Conservation (phyloP, 495 filamentous ascomycete species). For the Penicillium salamii region DNA sequence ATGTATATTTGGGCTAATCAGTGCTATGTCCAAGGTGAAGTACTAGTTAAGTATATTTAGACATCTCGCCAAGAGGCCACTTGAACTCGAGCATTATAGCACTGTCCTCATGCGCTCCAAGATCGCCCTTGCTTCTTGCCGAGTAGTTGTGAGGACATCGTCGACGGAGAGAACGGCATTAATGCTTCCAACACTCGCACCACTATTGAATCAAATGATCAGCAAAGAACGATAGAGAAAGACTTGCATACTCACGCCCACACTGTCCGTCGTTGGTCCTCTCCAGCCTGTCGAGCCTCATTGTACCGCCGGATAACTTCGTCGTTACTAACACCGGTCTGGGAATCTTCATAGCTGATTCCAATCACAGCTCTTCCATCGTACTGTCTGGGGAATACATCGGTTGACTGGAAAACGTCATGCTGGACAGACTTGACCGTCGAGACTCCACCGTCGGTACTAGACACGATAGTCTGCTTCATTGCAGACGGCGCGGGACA, state of each 20-base stretch:
- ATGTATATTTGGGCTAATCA: no score
- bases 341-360: conserved; percentile 15
- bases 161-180: conserved; percentile 13
- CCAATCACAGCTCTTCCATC: conserved; percentile 26
- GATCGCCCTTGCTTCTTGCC: conserved; percentile 9
- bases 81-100: background rate
- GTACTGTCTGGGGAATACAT: conserved; percentile 26
- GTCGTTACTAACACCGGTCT: conserved; percentile 15
- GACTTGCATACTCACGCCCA: conserved; percentile 22
- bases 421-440: conserved; percentile 22
- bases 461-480: conserved; percentile 20
- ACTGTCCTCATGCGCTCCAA: background rate
- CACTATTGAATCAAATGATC: conserved; percentile 6
- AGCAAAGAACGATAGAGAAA: background rate
- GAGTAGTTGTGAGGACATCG: conserved; percentile 15
- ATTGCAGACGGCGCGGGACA: conserved; percentile 18
- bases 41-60: no score
- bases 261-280: conserved; percentile 18
- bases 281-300: conserved; percentile 17
- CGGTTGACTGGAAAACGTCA: conserved; percentile 23
- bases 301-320: conserved; percentile 23
- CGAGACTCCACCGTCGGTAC: conserved; percentile 19
- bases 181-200: conserved; percentile 22
- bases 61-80: no score
- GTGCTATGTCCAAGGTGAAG: no score